Base-by-base conservation (phyloP, 225 moss, liverwort and hornwort species). In the Rhytidiadelphus loreus region DNA sequence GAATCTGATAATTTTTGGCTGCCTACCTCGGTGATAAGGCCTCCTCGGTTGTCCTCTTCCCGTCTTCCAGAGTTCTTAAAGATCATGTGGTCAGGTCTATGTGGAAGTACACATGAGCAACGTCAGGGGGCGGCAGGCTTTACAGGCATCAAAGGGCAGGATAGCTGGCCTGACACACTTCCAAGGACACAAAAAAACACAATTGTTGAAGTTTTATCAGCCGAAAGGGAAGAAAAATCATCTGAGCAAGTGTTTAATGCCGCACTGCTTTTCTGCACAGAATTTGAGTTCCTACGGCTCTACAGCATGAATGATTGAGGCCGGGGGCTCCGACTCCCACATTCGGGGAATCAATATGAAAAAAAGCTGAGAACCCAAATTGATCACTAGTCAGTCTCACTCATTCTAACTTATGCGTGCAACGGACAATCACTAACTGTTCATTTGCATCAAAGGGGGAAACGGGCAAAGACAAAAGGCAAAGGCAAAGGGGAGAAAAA, bases 41-140 rank as follows among this genome's bases (percentile, higher is more conserved):
- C 77, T 53, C 77, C n/a, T n/a, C n/a, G n/a, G n/a, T n/a, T n/a
- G 52, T 71, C 72, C 44, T 72, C 53, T 12, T 50, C 43, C n/a
- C n/a, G n/a, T 14, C 3, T 30, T 70, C n/a, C n/a, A n/a, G n/a
- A n/a, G n/a, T 74, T 50, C 39, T n/a, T 50, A 81, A 29, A 87
- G 88, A 81, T 69, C 41, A 73, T 48, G 66, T 20, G 87, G 92
- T 88, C 92, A 89, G 90, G 92, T 88, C 41, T 90, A 80, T 84
- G 90, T 76, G 88, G 77, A 88, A 89, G 92, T 87, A 88, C 89
- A 89, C 92, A 92, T 91, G 91, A 91, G 92, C 82, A 83, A 29
- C 85, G 92, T 92, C 90, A 89, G 91, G 25, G 33, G 25, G 50
- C 46, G 37, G 30, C 86, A 92, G 90, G 86, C 88, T 88, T 92